Evolutionary conservation across 306 rosid genomes (phyloP), one percentile per base, ranked within the genome.

Genomic region (Dryas octopetala): DNA sequence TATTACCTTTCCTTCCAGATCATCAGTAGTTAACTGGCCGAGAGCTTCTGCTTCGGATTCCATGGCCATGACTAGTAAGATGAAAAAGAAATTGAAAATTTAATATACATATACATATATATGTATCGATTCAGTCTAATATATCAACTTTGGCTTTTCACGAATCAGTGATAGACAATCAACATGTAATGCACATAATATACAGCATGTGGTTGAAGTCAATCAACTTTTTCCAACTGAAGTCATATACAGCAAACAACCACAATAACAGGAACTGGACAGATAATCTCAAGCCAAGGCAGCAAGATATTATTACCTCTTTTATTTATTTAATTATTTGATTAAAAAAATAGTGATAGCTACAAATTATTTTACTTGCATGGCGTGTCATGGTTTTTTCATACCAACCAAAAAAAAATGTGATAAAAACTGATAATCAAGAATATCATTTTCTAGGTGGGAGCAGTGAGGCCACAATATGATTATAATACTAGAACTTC

Each of bases 1-100:
- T 12, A 23, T 8, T 86, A 90, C 98, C 96, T 90, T 94, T 81
- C 93, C 97, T 79, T 90, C 98, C 53, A 94, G 88, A 87, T 94
- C 98, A 71, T 94, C 97, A 68, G 66, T 78, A 44, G 98, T 91
- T 86, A 94, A 77, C 79, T 91, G 98, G 61, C 97, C 97, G 71
- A 94, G 87, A 86, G 98, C 98, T 86, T 94, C 97, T 50, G 96
- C 97, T 81, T 91, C 91, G 63, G 98, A 94, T 83, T 94, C 98
- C 98, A 94, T 94, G 41, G 97, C 84, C 89, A 94, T 6, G 78
- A 91, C 98, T 94, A 76, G 57, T 62, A 82, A 69, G 55, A 85
- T 62, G 26, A 71, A 75, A 73, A 58, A 13, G 4, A 81, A 82
- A 76, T 26, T 71, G 60, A 80, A 64, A 49, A 40, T 17, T 61